Evolutionary conservation across 352 stramenopile species (phyloP), one percentile per base, ranked within the genome.

Genomic region (Aphanomyces astaci): DNA sequence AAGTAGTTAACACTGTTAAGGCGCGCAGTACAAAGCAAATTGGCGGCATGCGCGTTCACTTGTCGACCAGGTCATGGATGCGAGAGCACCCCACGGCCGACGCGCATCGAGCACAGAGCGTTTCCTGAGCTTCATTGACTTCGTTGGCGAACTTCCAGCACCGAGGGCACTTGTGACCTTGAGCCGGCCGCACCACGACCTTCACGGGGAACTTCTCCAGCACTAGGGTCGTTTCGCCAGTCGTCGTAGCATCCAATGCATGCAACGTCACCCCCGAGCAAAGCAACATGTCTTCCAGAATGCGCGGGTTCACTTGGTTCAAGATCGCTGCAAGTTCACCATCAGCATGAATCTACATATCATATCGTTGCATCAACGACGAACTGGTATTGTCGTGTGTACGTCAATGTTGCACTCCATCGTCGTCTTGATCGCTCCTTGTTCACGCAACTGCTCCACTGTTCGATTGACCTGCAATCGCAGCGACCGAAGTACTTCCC

Each of bases 401-500:
- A 43, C 74, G 77, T 71, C 79, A 88, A 93, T 79, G 55, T 88
- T 89, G 74, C 83, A 90, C 72, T 89, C 81, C 9, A 92, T 74
- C 63, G 90, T 83, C 57, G 80, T 91, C 49, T 82, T 81, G 22
- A 93, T 75, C 3, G 64, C 70, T 19, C 76, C 75, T 7, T 75
- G 73, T 9, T 78, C 75, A 33, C 85, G 82, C 78, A 92, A 82
- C 22, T 79, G 74, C 72, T 93, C 85, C 5, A 91, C 83, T 5
- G 90, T 72, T 28, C 83, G 81, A 72, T 93, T 93, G 60, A 91
- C 79, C 49, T 92, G 72, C 64, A 93, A 74, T 36, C 94, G 87
- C 19, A 99, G 70, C 57, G 88, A 75, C 31, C 91, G 88, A 31
- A 98, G 79, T 10, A 89, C 81, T 31, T 77, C 74, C 95, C 95